Evolutionary conservation across 2,329 filamentous ascomycete species (phyloP).

Genomic region (Fusarium sp.): DNA sequence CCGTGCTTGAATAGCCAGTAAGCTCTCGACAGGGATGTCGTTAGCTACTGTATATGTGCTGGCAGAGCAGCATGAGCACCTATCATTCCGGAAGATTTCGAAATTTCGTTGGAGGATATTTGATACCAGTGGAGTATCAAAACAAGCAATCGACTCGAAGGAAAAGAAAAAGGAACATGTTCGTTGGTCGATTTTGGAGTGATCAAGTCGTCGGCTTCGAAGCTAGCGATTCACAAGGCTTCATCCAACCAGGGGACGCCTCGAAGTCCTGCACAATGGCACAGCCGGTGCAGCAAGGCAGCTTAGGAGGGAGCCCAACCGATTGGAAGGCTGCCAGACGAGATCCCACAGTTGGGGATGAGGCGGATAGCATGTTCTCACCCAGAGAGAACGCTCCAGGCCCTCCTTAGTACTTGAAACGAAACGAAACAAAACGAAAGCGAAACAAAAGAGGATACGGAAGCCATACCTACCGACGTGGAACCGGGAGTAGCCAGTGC

Average conservation of each 20-base stretch:
- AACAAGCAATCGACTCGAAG: neutral
- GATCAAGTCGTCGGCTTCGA: neutral
- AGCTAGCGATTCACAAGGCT: neutral
- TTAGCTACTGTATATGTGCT: neutral
- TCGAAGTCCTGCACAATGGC: neutral
- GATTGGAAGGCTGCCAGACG: neutral
- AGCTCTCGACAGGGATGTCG: slow-evolving; percentile 10
- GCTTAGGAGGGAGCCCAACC: neutral
- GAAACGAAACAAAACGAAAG: slow-evolving; percentile 1
- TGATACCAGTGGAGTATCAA: neutral
- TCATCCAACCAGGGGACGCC: neutral
- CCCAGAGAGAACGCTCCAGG: neutral
- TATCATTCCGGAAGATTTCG: neutral
- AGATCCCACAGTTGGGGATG: neutral
- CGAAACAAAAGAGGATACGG: neutral
- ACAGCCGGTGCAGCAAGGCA: neutral
- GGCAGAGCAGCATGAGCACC: neutral
- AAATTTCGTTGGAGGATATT: neutral
- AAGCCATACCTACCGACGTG: neutral
- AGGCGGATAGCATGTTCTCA: neutral
- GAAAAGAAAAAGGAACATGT: neutral
- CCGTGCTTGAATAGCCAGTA: neutral
- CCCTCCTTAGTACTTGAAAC: neutral
- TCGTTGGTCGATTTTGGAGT: neutral
- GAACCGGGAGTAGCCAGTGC: neutral